These are phyloP conservation scores for Clitoria ternatea DNA, from an alignment of 306 rosid genomes.

Conservation along the genomic window DNA sequence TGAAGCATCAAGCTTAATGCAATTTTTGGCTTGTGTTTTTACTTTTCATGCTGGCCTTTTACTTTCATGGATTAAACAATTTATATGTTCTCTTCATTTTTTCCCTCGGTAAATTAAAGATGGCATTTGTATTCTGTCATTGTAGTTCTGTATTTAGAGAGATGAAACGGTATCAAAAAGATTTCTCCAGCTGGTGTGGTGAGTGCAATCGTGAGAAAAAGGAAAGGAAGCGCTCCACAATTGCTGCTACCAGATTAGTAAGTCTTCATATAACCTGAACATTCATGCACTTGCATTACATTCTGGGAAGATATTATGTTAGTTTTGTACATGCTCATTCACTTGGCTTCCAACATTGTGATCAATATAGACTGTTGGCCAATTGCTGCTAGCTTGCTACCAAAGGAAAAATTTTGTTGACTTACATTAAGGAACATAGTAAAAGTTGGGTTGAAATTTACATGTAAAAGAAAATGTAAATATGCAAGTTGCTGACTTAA, in stretches of 20 bases:
- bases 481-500: neutral
- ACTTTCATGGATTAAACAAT: neutral
- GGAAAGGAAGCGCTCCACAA: slow-evolving; percentile 41
- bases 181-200: slow-evolving; percentile 59
- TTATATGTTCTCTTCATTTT: neutral
- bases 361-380: neutral
- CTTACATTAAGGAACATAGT: neutral
- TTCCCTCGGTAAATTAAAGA: neutral
- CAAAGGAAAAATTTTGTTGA: neutral
- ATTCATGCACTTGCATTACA: neutral
- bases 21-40: neutral
- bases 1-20: neutral
- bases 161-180: slow-evolving; percentile 50
- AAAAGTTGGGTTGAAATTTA: neutral
- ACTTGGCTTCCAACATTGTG: neutral
- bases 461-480: neutral
- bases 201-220: slow-evolving; percentile 49
- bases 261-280: neutral
- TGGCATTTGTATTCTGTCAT: slow-evolving; percentile 15
- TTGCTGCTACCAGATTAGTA: slow-evolving; percentile 45
- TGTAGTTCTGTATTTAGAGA: slow-evolving; percentile 56
- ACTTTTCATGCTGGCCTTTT: neutral
- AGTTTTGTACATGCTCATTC: neutral
- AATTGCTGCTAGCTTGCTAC: slow-evolving; percentile 3
- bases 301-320: neutral